Evolutionary conservation across 352 stramenopile species (phyloP).

Genomic region (Blastocystis sp.): DNA sequence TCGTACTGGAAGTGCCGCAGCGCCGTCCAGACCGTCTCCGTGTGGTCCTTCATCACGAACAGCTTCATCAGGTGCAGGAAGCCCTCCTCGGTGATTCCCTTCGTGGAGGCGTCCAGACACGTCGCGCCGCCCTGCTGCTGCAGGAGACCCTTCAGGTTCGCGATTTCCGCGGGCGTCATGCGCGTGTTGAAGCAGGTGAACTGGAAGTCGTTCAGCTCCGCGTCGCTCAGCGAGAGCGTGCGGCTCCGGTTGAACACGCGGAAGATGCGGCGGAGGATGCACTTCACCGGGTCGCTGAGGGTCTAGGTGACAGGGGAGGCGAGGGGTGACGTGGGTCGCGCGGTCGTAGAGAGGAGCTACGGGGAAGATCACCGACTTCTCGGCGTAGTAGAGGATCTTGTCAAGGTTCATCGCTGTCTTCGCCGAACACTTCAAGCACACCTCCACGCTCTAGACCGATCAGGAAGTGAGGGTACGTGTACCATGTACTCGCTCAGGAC

Average conservation of each 20-base stretch:
- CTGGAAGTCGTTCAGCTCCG: not conserved
- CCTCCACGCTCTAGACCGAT: not conserved
- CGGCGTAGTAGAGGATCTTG: slow-evolving; percentile 2
- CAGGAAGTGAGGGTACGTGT: too few species aligned
- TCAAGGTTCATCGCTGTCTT: not conserved
- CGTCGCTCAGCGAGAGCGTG: not conserved
- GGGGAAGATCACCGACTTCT: slow-evolving; percentile 1
- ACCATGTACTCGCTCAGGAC: slow-evolving; percentile 15
- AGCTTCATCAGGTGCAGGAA: slow-evolving; percentile 12
- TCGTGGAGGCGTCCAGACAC: not conserved
- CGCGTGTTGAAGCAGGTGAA: not conserved
- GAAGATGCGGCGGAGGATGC: slow-evolving; percentile 27
- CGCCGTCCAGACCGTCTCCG: not conserved
- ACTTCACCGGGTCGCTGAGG: not conserved
- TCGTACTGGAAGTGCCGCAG: not conserved
- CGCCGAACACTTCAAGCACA: not conserved
- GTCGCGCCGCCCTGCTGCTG: not conserved
- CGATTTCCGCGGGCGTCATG: not conserved
- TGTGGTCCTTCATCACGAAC: slow-evolving; percentile 11
- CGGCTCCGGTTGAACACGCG: slow-evolving; percentile 19
- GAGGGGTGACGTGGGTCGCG: not conserved
- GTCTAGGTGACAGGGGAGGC: not conserved
- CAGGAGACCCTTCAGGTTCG: not conserved
- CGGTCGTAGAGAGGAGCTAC: slow-evolving; percentile 10
- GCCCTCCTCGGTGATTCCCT: slow-evolving; percentile 24